Base-by-base conservation (phyloP, 2,329 filamentous ascomycete genomes). In the Nothopassalora personata region DNA sequence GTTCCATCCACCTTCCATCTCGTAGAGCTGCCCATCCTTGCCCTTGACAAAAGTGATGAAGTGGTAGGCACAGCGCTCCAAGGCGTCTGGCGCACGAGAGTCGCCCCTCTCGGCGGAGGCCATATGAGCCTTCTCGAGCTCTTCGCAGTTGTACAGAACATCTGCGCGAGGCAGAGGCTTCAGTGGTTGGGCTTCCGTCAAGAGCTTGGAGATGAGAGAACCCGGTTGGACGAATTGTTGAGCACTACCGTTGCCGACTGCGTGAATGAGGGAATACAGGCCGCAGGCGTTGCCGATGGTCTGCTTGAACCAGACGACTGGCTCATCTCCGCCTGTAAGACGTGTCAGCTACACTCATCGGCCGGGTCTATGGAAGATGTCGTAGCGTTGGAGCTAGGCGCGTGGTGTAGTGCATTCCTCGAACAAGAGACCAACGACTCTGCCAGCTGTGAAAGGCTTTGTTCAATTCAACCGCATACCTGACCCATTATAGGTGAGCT, bases 231-330 rank as follows among this genome's bases (percentile, higher is more conserved):
- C 75, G 59, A 76, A 74, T 13, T 74, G 67, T 23, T 70, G 69
- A 3, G 76, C 77, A 2, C 74, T 70, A 15, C 80, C 77, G 66
- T 85, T 86, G 51, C 76, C 73, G 23, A 84, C 64, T 60, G 76
- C 75, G 66, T 86, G 83, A 2, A 85, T 70, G 1, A 85, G 69
- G 1, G 79, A 82, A 60, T 85, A 84, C n/a, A 81, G 73, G 0
- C 83, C 83, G 64, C 83, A 86, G 0, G 82, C 80, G 65, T 85
- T 75, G 15, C 79, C 76, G 57, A 85, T 84, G 1, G 80, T 85
- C 64, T 86, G 83, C 60, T 76, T 78, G 69, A 83, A 83, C 82
- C 82, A 86, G 23, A 84, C 71, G 4, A 84, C 77, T 0, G 81
- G 80, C 59, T 85, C 81, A 1, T 73, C 63, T 0, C 73, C 68